Evolutionary conservation across 2,329 filamentous ascomycete species (phyloP), one percentile per base, ranked within the genome.

Genomic region (Hymenoscyphus linearis): DNA sequence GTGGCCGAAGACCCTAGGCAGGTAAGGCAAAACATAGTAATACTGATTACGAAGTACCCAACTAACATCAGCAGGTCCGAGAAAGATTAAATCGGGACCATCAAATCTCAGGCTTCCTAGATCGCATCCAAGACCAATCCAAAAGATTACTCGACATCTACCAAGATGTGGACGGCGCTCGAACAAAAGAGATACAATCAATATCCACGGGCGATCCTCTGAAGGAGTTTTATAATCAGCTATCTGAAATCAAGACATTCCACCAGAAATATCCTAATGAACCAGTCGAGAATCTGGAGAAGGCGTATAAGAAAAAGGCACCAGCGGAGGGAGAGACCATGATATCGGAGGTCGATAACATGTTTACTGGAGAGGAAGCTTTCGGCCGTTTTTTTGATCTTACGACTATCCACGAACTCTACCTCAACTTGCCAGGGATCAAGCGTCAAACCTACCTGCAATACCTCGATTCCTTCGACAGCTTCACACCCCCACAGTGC

Each of bases 341-440:
- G 60, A 80, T 83, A 3, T 85, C 84, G 52, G 85, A 93, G 58
- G 87, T 97, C 55, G 93, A 98, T 72, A 86, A 85, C 61, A 89
- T 98, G 79, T 99, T 99, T 75, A 96, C 92, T 0, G 95, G 95
- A 64, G 96, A 99, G 76, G 95, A 99, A 75, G 89, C 88, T 0
- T 97, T 89, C 70, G 95, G 95, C 52, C 89, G 91, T 68, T 99
- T 91, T 76, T 90, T 99, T 70, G 95, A 99, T 74, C 78, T 99
- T 54, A 93, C 89, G 18, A 83, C 81, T 44, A 84, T 87, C 67
- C 93, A 98, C 75, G 93, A 98, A 71, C 82, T 89, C 14, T 99
- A 92, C 72, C 82, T 97, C 63, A 99, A 99, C 72, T 80, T 99
- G 9, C 89, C 91, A 2, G 88, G 89, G 9, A 86, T 93, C 22